These are phyloP conservation scores for Lagenidium sp. DNA, from an alignment of 352 stramenopile genomes.

Conservation along the genomic window DNA sequence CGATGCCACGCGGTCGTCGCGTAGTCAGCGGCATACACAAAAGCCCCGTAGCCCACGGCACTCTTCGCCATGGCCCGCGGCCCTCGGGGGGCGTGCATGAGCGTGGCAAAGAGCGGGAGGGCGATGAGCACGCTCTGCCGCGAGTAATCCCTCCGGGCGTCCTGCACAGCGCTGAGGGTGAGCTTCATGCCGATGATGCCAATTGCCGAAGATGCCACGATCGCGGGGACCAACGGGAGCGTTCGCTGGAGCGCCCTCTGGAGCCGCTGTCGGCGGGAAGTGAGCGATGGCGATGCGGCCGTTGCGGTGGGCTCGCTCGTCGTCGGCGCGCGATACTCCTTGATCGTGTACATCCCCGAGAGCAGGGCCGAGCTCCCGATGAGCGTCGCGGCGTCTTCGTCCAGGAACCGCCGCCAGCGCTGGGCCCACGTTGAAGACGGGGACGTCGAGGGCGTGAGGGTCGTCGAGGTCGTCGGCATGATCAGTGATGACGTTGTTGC, in stretches of 20 bases:
- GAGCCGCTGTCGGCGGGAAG: no score
- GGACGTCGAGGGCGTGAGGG: background rate
- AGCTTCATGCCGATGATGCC: constrained; percentile 54
- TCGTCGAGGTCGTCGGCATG: background rate
- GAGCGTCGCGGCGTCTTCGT: constrained; percentile 32
- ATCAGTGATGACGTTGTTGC: no score
- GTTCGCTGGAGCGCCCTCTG: constrained; percentile 22
- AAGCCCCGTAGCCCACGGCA: constrained; percentile 20
- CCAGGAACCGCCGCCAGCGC: constrained; percentile 31
- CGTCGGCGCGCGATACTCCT: no score
- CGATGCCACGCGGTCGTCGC: constrained; percentile 6
- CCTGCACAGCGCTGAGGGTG: constrained; percentile 29
- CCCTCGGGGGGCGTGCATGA: constrained; percentile 31
- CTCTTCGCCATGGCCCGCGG: constrained; percentile 30
- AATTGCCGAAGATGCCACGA: constrained; percentile 26
- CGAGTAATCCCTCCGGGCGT: constrained; percentile 44
- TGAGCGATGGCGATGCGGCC: no score
- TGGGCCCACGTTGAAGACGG: constrained; percentile 11
- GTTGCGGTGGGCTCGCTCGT: no score
- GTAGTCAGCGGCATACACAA: constrained; percentile 29
- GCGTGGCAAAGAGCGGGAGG: constrained; percentile 32
- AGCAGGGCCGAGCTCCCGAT: constrained; percentile 20
- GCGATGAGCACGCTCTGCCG: constrained; percentile 38
- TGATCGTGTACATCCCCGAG: background rate
- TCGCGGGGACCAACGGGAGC: constrained; percentile 22